Conservation (phyloP, 805 yeast species). For the Blastobotrys americana region DNA sequence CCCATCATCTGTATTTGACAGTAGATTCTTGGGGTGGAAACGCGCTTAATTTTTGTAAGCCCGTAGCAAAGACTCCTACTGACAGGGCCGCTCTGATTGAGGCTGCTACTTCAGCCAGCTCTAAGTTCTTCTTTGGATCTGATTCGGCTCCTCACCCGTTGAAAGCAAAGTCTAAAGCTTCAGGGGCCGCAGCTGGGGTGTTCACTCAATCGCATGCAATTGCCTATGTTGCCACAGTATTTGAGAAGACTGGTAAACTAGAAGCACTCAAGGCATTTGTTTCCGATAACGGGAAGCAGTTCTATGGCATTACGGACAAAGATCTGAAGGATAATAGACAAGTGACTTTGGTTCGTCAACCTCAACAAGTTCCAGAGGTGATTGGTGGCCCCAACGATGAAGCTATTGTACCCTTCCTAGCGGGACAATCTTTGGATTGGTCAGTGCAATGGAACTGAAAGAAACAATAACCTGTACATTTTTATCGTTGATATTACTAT, state of each 20-base stretch:
- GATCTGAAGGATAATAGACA: constrained; percentile 40
- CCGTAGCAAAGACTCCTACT: constrained; percentile 88
- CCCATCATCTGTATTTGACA: constrained; percentile 84
- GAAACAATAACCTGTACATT: too few species aligned
- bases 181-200: constrained; percentile 97
- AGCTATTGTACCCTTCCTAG: constrained; percentile 75
- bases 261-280: constrained; percentile 69
- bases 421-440: constrained; percentile 73
- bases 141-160: constrained; percentile 98
- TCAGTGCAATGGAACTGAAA: constrained; percentile 57
- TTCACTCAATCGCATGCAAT: constrained; percentile 81
- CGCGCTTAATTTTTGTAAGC: constrained; percentile 92
- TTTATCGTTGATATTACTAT: too few species aligned
- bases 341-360: constrained; percentile 46
- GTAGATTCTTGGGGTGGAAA: constrained; percentile 96
- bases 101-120: constrained; percentile 89
- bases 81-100: constrained; percentile 73
- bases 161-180: constrained; percentile 63
- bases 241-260: constrained; percentile 57
- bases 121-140: constrained; percentile 92
- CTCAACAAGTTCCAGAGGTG: constrained; percentile 52
- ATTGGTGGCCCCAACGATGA: constrained; percentile 37
- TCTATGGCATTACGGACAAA: constrained; percentile 52
- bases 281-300: constrained; percentile 59
- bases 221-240: constrained; percentile 78